Evolutionary conservation across 495 filamentous ascomycete genomes (phyloP), one percentile per base, ranked within the genome.

Genomic region (Talaromyces ruber): DNA sequence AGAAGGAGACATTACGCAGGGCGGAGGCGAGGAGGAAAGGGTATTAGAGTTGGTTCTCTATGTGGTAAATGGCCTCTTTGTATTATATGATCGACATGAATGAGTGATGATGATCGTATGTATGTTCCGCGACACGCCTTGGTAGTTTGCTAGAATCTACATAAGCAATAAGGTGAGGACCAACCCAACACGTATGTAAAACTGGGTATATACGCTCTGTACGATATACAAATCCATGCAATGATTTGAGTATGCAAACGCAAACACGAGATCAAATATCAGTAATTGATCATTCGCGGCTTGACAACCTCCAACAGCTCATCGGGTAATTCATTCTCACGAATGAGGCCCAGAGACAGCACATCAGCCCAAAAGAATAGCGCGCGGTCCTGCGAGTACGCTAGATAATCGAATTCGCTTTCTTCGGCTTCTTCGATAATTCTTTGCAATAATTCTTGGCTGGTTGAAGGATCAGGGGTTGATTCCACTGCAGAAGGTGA

Each of bases 291-390:
- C 56, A 81, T 66, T 73, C 75, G 71, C 11, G 64, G 57, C 45
- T 89, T 89, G 61, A 92, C 61, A 67, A 79, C 80, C 56, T 71
- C 71, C 58, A 79, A 71, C 62, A 92, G 61, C 1, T 78, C 76
- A 63, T 78, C 76, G 0, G 91, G 92, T 66, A 98, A 72, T 43
- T 96, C 90, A 45, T 92, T 88, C 62, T 76, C 73, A 65, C 76
- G 80, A 34, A 93, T 76, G 47, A 96, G 71, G 0, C 89, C 90
- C 69, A 96, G 60, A 16, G 76, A 70, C 39, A 98, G 70, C 62
- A 90, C 82, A 73, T 99, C 95, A 6, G 91, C 91, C 88, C 92
- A 92, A 76, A 98, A 95, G 74, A 97, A 89, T 75, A 91, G 74
- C 2, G 91, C 95, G 12, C 94, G 81, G 67, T 97, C 89, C 74